Conservation (phyloP, 306 rosid species). For the Alnus glutinosa region DNA sequence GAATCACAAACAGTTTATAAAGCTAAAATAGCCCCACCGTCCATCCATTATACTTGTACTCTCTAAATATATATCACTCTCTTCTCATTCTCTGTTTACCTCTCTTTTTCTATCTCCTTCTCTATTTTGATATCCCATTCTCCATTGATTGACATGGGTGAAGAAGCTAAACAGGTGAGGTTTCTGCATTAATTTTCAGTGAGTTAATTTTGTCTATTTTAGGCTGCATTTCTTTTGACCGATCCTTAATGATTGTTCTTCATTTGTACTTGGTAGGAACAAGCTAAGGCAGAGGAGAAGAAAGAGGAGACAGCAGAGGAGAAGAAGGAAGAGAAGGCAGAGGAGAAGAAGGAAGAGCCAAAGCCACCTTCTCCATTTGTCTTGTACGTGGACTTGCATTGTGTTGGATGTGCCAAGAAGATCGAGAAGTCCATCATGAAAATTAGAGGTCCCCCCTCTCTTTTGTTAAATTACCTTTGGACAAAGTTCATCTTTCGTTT, state of each 20-base stretch:
- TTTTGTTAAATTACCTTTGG: neutral
- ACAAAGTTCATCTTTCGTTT: no score
- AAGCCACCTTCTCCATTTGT: slow-evolving; percentile 66
- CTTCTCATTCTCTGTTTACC: slow-evolving; percentile 11
- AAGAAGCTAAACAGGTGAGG: slow-evolving; percentile 68
- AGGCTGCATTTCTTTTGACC: neutral
- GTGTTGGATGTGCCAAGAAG: slow-evolving; percentile 86
- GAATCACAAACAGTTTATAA: slow-evolving; percentile 45
- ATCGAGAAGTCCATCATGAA: slow-evolving; percentile 67
- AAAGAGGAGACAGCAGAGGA: slow-evolving; percentile 21
- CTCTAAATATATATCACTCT: slow-evolving; percentile 21
- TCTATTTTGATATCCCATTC: slow-evolving; percentile 24
- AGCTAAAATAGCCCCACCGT: slow-evolving; percentile 33
- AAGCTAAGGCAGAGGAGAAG: slow-evolving; percentile 43
- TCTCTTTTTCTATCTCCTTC: slow-evolving; percentile 2
- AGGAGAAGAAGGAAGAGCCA: slow-evolving; percentile 58
- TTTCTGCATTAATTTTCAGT: neutral
- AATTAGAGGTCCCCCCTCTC: slow-evolving; percentile 53
- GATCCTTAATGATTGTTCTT: neutral
- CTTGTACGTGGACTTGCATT: slow-evolving; percentile 77
- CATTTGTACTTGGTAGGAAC: slow-evolving; percentile 25
- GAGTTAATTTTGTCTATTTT: neutral
- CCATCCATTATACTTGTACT: slow-evolving; percentile 34
- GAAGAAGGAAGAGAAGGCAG: slow-evolving; percentile 21
- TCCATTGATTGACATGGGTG: slow-evolving; percentile 56